Percentiles rank a stretch among this genome's conserved stretches.
Conservation (phyloP, 495 filamentous ascomycete species). For the Talaromyces liani region DNA sequence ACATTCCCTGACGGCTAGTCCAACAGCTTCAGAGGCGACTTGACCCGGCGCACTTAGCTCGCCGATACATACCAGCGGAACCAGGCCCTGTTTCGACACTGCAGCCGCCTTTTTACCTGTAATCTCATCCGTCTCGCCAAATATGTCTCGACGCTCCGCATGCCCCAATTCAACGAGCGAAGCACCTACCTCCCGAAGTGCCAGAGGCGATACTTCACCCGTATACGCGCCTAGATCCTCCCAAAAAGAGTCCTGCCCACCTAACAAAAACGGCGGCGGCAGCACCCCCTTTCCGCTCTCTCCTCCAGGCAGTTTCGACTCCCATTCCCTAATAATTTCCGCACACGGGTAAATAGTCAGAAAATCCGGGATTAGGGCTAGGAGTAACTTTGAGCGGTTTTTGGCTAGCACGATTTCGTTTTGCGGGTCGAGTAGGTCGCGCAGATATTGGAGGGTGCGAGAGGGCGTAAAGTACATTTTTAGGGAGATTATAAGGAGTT, state of each 20-base stretch:
- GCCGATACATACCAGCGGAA: slow-evolving; percentile 75
- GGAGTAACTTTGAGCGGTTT: slow-evolving; percentile 67
- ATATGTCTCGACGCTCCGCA: slow-evolving; percentile 63
- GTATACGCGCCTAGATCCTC: slow-evolving; percentile 60
- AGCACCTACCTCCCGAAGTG: slow-evolving; percentile 57
- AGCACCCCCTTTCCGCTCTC: slow-evolving; percentile 14
- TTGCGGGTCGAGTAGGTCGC: slow-evolving; percentile 42
- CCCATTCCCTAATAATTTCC: slow-evolving; percentile 38
- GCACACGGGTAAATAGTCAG: slow-evolving; percentile 53
- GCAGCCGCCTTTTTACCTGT: slow-evolving; percentile 61
- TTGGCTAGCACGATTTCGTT: slow-evolving; percentile 30
- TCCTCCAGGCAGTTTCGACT: slow-evolving; percentile 16
- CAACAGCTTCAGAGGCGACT: slow-evolving; percentile 44
- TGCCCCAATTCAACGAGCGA: slow-evolving; percentile 71
- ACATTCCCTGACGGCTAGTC: slow-evolving; percentile 57
- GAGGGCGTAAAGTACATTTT: slow-evolving; percentile 79
- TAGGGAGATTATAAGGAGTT: slow-evolving; percentile 67
- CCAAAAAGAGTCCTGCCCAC: slow-evolving; percentile 69
- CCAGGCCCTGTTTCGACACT: slow-evolving; percentile 56
- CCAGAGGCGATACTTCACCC: slow-evolving; percentile 64
- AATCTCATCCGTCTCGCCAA: slow-evolving; percentile 60
- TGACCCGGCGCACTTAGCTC: slow-evolving; percentile 47
- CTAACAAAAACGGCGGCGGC: slow-evolving; percentile 48
- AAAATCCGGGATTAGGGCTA: slow-evolving; percentile 78
- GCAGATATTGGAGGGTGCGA: slow-evolving; percentile 55